Conservation (phyloP, 2,329 filamentous ascomycete species). For the Dothidotthia symphoricarpi region DNA sequence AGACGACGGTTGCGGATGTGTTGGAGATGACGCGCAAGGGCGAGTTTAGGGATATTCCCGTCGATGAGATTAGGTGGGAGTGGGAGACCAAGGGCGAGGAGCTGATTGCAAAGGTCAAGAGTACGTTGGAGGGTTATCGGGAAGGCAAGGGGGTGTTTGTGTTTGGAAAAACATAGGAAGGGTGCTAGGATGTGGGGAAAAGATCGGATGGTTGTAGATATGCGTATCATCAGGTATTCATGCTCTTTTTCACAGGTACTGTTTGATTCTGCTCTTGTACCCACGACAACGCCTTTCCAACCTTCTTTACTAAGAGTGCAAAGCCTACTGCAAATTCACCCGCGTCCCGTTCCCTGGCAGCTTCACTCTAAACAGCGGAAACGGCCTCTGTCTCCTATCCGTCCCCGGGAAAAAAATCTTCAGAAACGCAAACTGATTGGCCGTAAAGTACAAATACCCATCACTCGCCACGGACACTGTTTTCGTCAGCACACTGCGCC, state of each 20-base stretch:
- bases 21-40: constrained; percentile 71
- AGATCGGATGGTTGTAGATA: too few species aligned
- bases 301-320: too few species aligned
- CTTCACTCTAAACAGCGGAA: constrained; percentile 44
- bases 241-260: too few species aligned
- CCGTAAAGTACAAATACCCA: constrained; percentile 55
- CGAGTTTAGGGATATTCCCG: constrained; percentile 78
- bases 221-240: too few species aligned
- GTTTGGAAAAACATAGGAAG: constrained; percentile 55
- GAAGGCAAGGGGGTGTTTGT: constrained; percentile 88
- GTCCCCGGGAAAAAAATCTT: constrained; percentile 43
- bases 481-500: neutral
- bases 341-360: constrained; percentile 47
- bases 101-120: constrained; percentile 73
- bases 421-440: constrained; percentile 49
- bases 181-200: neutral
- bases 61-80: constrained; percentile 79
- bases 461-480: constrained; percentile 44
- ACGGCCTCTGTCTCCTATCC: constrained; percentile 46
- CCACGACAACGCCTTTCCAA: too few species aligned
- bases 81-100: constrained; percentile 72
- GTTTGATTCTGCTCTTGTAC: too few species aligned
- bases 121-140: constrained; percentile 79
- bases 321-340: constrained; percentile 21
- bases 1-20: constrained; percentile 79